Percentiles rank a stretch among this genome's conserved stretches.
These are phyloP conservation scores for Zasmidium citrigriseum DNA, from an alignment of 2,329 filamentous ascomycete species.

Conservation along the genomic window DNA sequence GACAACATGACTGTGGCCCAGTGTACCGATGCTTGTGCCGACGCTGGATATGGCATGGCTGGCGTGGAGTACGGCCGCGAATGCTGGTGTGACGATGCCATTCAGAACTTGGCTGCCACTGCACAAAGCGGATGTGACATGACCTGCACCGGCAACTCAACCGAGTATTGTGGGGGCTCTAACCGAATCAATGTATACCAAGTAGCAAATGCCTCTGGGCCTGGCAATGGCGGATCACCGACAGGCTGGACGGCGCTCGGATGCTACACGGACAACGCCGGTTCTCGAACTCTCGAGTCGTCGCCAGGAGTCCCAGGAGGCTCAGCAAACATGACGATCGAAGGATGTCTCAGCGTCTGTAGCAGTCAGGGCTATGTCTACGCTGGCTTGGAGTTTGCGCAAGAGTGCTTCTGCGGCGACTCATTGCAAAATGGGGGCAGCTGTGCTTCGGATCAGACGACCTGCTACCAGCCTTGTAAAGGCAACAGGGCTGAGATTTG, in stretches of 20 bases:
- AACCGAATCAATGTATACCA: conserved; percentile 32
- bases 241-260: conserved; percentile 25
- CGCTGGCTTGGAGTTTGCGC: conserved; percentile 39
- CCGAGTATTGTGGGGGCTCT: conserved; percentile 28
- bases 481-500: conserved; percentile 31
- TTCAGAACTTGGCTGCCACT: conserved; percentile 10
- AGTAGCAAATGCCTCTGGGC: background rate
- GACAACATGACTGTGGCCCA: conserved; percentile 10
- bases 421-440: conserved; percentile 3
- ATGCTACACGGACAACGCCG: conserved; percentile 24
- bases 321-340: conserved; percentile 37
- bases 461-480: conserved; percentile 30
- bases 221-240: conserved; percentile 13
- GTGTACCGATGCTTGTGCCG: conserved; percentile 28
- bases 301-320: conserved; percentile 21
- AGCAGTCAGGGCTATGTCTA: conserved; percentile 9
- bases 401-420: conserved; percentile 20
- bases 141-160: conserved; percentile 31
- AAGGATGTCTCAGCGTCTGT: conserved; percentile 32
- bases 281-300: conserved; percentile 1
- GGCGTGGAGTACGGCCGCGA: conserved; percentile 29
- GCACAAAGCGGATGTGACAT: conserved; percentile 28
- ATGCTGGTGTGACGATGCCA: conserved; percentile 33
- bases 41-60: conserved; percentile 32
- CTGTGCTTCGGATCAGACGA: conserved; percentile 9